Percentiles rank a stretch among this genome's conserved stretches.
Conservation (phyloP, 768 basidiomycete species). For the Kondoa subrosea region DNA sequence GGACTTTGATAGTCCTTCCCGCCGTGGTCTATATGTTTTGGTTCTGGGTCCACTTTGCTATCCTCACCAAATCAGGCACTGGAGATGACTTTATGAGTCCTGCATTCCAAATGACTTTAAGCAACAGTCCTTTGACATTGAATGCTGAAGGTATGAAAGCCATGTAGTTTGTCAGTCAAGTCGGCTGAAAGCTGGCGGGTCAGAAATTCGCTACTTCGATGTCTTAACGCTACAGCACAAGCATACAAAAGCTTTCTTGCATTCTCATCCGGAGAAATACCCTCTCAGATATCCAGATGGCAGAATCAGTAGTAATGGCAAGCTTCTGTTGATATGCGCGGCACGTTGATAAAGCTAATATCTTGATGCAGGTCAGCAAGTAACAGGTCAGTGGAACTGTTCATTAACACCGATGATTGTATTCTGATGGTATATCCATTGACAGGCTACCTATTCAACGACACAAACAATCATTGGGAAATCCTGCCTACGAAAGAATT, state of each 20-base stretch:
- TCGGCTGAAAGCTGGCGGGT: not conserved
- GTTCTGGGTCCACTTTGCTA: slow-evolving; percentile 86
- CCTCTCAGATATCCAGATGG: slow-evolving; percentile 90
- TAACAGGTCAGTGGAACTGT: slow-evolving; percentile 14
- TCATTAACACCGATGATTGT: slow-evolving; percentile 50
- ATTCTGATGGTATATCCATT: not conserved
- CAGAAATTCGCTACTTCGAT: slow-evolving; percentile 89
- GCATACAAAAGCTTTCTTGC: slow-evolving; percentile 79
- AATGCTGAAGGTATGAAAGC: slow-evolving; percentile 65
- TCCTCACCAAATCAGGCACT: slow-evolving; percentile 72
- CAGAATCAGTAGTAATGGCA: slow-evolving; percentile 49
- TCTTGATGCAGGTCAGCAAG: slow-evolving; percentile 25
- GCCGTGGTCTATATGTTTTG: slow-evolving; percentile 78
- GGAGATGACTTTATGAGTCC: slow-evolving; percentile 97
- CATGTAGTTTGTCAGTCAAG: not conserved
- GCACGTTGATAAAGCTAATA: no score
- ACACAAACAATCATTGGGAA: slow-evolving; percentile 90
- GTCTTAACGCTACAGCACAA: slow-evolving; percentile 73
- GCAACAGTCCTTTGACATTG: slow-evolving; percentile 76
- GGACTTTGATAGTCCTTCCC: slow-evolving; percentile 75
- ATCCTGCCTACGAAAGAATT: slow-evolving; percentile 86
- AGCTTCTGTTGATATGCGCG: no score
- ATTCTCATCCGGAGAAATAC: slow-evolving; percentile 80
- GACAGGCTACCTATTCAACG: slow-evolving; percentile 70
- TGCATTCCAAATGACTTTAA: slow-evolving; percentile 86